phyloP scores from a whole-genome alignment of 2,329 filamentous ascomycete genomes.

The Phyllosticta citrichinensis region DNA sequence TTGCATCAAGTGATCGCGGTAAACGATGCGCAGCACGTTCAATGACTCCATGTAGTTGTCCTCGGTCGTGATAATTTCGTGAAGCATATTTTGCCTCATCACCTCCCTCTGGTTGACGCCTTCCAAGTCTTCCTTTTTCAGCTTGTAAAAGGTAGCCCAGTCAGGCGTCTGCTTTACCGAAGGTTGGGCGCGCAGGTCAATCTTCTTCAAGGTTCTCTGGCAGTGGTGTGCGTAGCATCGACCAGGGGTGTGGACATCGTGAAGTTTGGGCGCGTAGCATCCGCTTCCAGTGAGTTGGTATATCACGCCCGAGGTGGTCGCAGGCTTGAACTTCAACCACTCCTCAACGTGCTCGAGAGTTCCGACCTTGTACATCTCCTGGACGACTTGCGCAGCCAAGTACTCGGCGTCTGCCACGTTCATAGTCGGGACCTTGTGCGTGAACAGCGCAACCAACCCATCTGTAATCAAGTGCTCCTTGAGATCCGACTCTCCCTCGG shows the following conservation, averaged over 20 bases:
- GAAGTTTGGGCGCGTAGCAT: conserved; percentile 80
- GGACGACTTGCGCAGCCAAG: conserved; percentile 65
- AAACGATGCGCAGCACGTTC: conserved; percentile 74
- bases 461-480: conserved; percentile 78
- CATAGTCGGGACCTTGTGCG: conserved; percentile 93
- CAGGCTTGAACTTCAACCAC: conserved; percentile 87
- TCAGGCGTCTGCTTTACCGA: conserved; percentile 53
- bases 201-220: conserved; percentile 87
- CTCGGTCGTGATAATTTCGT: conserved; percentile 91
- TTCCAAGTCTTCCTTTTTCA: conserved; percentile 68
- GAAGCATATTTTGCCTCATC: conserved; percentile 83
- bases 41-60: conserved; percentile 85
- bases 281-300: conserved; percentile 87
- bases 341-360: conserved; percentile 84
- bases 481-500: conserved; percentile 82
- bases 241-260: conserved; percentile 55
- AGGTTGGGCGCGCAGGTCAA: conserved; percentile 70
- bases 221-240: conserved; percentile 93
- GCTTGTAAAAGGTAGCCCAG: conserved; percentile 80
- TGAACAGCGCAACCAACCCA: conserved; percentile 80
- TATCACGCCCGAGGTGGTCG: conserved; percentile 75
- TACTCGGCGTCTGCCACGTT: conserved; percentile 94
- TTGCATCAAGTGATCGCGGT: conserved; percentile 66
- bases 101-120: conserved; percentile 73
- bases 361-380: conserved; percentile 67